Conservation (phyloP, 2,329 filamentous ascomycete genomes). For the Exophiala mesophila region DNA sequence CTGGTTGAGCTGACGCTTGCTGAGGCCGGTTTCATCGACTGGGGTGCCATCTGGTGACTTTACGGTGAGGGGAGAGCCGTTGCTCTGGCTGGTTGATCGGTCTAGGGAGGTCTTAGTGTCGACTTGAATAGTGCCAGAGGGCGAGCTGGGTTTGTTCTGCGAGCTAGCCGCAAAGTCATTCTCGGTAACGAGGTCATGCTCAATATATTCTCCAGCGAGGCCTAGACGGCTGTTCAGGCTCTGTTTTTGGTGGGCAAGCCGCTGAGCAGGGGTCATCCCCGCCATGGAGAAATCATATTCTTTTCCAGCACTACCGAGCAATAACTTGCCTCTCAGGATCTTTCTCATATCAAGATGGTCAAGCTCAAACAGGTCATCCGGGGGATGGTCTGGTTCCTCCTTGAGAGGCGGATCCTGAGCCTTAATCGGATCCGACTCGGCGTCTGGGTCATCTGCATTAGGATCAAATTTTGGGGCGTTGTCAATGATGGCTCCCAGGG, state of each 20-base stretch:
- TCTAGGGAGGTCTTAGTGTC: slow-evolving; percentile 42
- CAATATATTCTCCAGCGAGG: slow-evolving; percentile 74
- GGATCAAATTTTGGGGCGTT: slow-evolving; percentile 86
- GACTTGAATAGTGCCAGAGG: slow-evolving; percentile 43
- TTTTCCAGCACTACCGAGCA: slow-evolving; percentile 75
- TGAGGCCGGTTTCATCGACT: slow-evolving; percentile 67
- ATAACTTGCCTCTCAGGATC: slow-evolving; percentile 76
- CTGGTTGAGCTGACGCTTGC: slow-evolving; percentile 89
- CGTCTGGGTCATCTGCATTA: slow-evolving; percentile 63
- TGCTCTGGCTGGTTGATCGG: slow-evolving; percentile 43
- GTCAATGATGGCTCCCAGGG: slow-evolving; percentile 87
- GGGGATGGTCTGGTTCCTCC: slow-evolving; percentile 33
- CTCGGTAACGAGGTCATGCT: slow-evolving; percentile 73
- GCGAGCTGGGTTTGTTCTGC: slow-evolving; percentile 37
- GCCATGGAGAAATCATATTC: slow-evolving; percentile 81
- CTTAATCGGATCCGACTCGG: slow-evolving; percentile 50
- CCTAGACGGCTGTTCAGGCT: slow-evolving; percentile 77
- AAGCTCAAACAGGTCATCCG: slow-evolving; percentile 64
- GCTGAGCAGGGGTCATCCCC: slow-evolving; percentile 71
- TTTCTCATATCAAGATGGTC: slow-evolving; percentile 70
- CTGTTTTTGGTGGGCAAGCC: slow-evolving; percentile 84
- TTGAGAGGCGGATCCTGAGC: slow-evolving; percentile 36
- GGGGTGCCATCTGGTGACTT: slow-evolving; percentile 48
- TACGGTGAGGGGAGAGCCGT: slow-evolving; percentile 36
- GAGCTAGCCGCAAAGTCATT: slow-evolving; percentile 53